Evolutionary conservation across 2,329 filamentous ascomycete species (phyloP), one percentile per base, ranked within the genome.

Genomic region (Aspergillus fijiensis): DNA sequence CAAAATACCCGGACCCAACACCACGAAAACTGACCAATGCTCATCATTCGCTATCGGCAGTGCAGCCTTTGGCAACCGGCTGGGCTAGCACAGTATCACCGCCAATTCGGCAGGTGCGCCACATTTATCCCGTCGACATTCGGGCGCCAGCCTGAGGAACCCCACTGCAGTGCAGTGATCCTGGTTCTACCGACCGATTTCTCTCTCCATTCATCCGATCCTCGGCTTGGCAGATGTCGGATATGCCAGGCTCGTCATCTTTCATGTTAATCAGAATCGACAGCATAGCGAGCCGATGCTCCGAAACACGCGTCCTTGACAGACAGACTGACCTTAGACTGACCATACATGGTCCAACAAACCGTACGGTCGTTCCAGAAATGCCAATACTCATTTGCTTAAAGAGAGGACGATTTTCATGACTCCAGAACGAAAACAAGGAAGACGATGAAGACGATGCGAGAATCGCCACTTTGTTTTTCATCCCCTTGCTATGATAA

Each of bases 1-100:
- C 62, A 47, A 65, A 59, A 50, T 60, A 58, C 67, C 62, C 60
- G 63, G 63, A 59, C 54, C 55, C 57, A 31, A 51, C 45, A 49
- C 59, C 51, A 49, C 48, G 31, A 56, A 47, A 50, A 59, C 35
- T 39, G 50, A 55, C 57, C 51, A 52, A 57, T 54, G 51, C 57
- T 51, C 53, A 51, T 55, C 59, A 55, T 56, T 25, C 50, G 29
- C 31, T 64, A 55, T 62, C 62, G 60, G 54, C 51, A 31, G 47
- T 52, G 45, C 60, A 55, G 49, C 57, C 53, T 42, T 25, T 57
- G 31, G 57, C 42, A 27, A 55, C 50, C 60, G 52, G 58, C 55
- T 58, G 55, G 59, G 58, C 47, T 42, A 45, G 23, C 58, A 49
- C 51, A 59, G 33, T 48, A 31, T 61, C 50, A 64, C 49, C 58